A percentile compares a stretch with the other conserved stretches of the same genome.
Evolutionary conservation across 139 green algal species (phyloP).

Genomic region (Tetradesmus obliquus): DNA sequence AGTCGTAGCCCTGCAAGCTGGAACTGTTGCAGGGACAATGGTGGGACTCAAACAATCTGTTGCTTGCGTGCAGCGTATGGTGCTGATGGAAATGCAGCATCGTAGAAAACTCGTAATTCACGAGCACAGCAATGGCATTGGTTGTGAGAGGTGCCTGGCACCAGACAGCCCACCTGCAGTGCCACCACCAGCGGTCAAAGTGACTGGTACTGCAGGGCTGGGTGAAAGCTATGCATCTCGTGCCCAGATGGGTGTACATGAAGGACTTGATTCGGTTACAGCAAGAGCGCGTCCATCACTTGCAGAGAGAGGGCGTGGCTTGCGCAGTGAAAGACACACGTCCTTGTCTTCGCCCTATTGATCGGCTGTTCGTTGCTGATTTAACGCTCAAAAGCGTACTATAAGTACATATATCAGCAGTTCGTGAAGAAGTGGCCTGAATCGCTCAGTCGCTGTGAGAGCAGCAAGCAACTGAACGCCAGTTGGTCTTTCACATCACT

Average conservation of each 20-base stretch:
- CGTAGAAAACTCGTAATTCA: neutral
- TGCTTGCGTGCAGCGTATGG: no score
- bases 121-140: neutral
- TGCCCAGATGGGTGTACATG: neutral
- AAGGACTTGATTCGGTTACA: no score
- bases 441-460: neutral
- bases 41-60: no score
- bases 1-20: no score
- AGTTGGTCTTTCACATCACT: neutral
- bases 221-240: neutral
- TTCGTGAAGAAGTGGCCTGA: neutral
- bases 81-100: neutral
- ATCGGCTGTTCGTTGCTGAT: neutral
- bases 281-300: neutral
- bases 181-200: neutral
- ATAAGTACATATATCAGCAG: neutral
- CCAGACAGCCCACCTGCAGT: neutral
- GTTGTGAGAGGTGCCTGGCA: neutral
- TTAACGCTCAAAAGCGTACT: neutral
- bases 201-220: neutral
- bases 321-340: neutral
- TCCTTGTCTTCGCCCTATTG: neutral
- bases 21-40: no score
- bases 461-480: constrained; percentile 2
- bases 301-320: neutral